Evolutionary conservation across 306 rosid species (phyloP), one percentile per base, ranked within the genome.

Genomic region (Benincasa hispida): DNA sequence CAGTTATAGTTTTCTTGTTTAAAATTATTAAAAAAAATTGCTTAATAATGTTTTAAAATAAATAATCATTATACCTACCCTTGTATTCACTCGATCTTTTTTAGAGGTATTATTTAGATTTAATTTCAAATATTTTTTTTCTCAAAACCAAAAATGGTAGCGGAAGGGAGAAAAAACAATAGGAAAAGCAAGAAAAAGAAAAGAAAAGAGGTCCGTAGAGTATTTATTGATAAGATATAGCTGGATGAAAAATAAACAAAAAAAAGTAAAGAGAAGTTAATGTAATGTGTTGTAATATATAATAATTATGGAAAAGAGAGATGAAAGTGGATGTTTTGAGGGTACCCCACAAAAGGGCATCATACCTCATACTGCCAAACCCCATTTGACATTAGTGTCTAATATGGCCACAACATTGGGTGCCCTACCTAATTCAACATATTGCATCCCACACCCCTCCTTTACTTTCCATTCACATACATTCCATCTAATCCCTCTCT

Each of bases 361-460:
- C 58, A 72, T 72, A 28, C 41, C 76, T 72, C 13, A 72, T 72
- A 72, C 58, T 47, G 63, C 77, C 82, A 42, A 79, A 81, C 57
- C 32, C 65, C 48, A 54, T 81, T 82, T 83, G 82, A 79, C 85
- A 79, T 11, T 8, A 17, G 42, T 82, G 87, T 80, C 87, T 73
- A 68, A 74, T 77, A 55, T 18, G 47, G 84, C 84, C 88, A 78
- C 81, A 76, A 73, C 87, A 85, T 28, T 10, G 14, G 14, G 62
- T 84, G 66, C 82, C 88, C 86, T 58, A 85, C 54, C 79, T 75
- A 56, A 77, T 48, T 72, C 27, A 66, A 63, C 12, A 25, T 45
- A 45, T 69, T 69, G 57, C 75, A 69, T 8, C 35, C 75, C 37
- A 42, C 75, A 45, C 0, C 41, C 37, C 22, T 45, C 75, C 37